Percentiles rank a stretch among this genome's conserved stretches.
Conservation (phyloP, 2,329 filamentous ascomycete species). For the Didymella sp. region DNA sequence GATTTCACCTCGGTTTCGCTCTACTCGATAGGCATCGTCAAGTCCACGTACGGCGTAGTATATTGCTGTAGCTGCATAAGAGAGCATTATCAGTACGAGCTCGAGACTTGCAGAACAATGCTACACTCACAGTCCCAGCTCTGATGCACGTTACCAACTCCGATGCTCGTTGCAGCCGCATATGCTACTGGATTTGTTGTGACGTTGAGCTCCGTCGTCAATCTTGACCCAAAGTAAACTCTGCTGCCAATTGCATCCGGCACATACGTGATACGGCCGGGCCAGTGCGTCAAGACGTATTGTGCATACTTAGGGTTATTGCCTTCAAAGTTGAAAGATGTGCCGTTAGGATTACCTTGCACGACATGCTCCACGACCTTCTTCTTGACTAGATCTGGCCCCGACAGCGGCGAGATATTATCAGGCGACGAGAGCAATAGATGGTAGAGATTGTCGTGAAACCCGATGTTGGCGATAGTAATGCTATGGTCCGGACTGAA, state of each 20-base stretch:
- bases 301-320: conserved; percentile 4
- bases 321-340: conserved; percentile 6
- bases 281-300: conserved; percentile 9
- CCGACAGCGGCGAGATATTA: background rate
- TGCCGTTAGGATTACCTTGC: conserved; percentile 9
- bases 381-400: background rate
- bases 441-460: conserved; percentile 9
- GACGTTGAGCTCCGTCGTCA: conserved; percentile 4
- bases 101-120: no score
- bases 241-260: conserved; percentile 6
- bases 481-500: background rate
- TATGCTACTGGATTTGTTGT: conserved; percentile 1
- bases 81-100: background rate
- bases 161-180: conserved; percentile 9
- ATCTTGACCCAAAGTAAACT: conserved; percentile 1
- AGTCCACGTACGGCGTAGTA: conserved; percentile 11
- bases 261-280: conserved; percentile 1
- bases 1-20: conserved; percentile 1
- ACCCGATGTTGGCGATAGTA: conserved; percentile 6
- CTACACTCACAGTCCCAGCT: conserved; percentile 9
- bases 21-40: background rate
- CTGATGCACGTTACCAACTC: conserved; percentile 4
- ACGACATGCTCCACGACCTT: conserved; percentile 7
- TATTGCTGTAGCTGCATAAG: background rate
- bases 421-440: conserved; percentile 4